Evolutionary conservation across 495 filamentous ascomycete species (phyloP), one percentile per base, ranked within the genome.

Genomic region (Tuber indicum): DNA sequence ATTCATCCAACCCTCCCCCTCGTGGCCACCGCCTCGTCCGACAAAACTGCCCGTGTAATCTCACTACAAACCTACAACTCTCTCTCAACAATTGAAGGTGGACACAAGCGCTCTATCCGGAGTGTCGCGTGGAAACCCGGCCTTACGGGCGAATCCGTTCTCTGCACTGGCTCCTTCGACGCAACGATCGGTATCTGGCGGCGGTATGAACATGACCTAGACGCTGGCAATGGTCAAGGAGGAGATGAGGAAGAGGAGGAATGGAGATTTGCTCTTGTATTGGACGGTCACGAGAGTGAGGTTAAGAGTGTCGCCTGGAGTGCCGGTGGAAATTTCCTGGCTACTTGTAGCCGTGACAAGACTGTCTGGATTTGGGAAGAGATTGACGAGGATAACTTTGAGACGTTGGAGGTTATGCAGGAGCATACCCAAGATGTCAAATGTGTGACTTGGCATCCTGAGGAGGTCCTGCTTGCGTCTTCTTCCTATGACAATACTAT

Each of bases 291-390:
- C 81, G 95, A 98, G 71, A 92, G 91, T 74, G 96, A 99, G 84
- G 91, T 99, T 81, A 99, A 99, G 83, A 89, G 87, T 42, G 89
- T 97, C 3, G 88, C 91, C 21, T 99, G 93, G 89, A 91, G 90
- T 3, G 88, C 93, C 0, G 91, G 90, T 0, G 93, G 94, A 0
- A 90, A 91, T 84, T 89, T 91, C 75, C 89, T 99, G 6, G 96
- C 96, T 9, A 97, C 94, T 0, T 98, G 94, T 83, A 91, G 89
- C 39, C 88, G 96, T 17, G 96, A 99, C 84, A 98, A 98, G 86
- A 91, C 89, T 39, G 92, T 99, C n/a, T 99, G 96, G 96, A 92
- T 99, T 72, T 99, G 96, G 96, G 96, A 99, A 84, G 94, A 97
- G 83, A 88, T 98, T 5, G 88, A 87, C 32, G 94, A 95, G 43